phyloP scores from a whole-genome alignment of 2,329 filamentous ascomycete genomes.

The Fusarium domesticum region DNA sequence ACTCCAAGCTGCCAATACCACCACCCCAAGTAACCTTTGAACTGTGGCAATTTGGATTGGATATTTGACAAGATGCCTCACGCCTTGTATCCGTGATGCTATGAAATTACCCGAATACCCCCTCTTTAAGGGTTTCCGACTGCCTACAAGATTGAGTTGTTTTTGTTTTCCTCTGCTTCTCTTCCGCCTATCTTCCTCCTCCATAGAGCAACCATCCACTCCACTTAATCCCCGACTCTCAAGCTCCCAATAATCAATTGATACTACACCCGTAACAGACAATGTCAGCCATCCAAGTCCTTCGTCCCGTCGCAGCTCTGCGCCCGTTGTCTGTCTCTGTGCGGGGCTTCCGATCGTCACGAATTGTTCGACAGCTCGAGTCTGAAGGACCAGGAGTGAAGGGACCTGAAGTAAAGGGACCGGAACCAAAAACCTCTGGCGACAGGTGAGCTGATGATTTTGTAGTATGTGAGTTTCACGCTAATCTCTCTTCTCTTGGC shows the following conservation, averaged over 20 bases:
- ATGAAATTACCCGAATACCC: conserved; percentile 16
- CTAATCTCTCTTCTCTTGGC: background rate
- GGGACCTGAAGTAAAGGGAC: background rate
- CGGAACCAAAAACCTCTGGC: background rate
- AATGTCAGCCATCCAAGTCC: conserved; percentile 14
- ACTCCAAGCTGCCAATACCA: conserved; percentile 21
- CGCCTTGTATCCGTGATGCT: conserved; percentile 19
- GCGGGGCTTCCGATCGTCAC: conserved; percentile 19
- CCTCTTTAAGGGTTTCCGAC: conserved; percentile 8
- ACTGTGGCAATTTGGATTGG: background rate
- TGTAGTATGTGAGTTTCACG: too few relatives aligned
- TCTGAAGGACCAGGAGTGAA: too few relatives aligned
- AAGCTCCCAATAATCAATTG: background rate
- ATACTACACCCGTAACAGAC: background rate
- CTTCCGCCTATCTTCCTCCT: background rate
- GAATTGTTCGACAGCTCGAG: conserved; percentile 11
- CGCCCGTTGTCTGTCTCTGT: conserved; percentile 6
- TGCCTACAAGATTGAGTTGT: background rate
- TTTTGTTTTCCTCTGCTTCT: background rate
- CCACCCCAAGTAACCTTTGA: conserved; percentile 9
- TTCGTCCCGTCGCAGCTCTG: conserved; percentile 2
- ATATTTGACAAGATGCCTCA: conserved; percentile 3
- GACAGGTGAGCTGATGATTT: background rate
- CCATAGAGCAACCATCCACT: conserved; percentile 7
- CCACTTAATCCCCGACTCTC: conserved; percentile 2